Evolutionary conservation across 2,329 filamentous ascomycete species (phyloP).

Genomic region (Hymenoscyphus scutula): DNA sequence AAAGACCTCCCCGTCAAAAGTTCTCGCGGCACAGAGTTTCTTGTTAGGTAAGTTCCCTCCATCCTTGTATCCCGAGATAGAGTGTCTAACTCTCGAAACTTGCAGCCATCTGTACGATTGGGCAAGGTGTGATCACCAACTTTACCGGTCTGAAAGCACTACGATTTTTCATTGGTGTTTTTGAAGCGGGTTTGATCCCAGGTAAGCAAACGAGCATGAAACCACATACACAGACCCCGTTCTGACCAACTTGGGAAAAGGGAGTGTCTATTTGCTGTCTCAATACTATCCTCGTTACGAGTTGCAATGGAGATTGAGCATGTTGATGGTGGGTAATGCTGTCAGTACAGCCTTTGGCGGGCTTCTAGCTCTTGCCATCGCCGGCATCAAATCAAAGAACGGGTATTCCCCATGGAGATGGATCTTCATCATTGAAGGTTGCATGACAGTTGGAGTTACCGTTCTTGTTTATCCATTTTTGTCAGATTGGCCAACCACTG

Average conservation of each 20-base stretch:
- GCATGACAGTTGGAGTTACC: constrained; percentile 22
- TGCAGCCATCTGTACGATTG: constrained; percentile 12
- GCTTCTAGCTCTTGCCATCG: constrained; percentile 20
- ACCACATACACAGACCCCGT: background rate
- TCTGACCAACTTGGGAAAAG: constrained; percentile 1
- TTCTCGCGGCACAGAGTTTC: constrained; percentile 12
- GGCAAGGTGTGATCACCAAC: constrained; percentile 9
- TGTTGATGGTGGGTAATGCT: constrained; percentile 44
- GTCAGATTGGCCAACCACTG: constrained; percentile 46
- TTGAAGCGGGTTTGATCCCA: constrained; percentile 48
- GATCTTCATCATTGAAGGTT: constrained; percentile 40
- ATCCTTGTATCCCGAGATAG: background rate
- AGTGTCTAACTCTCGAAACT: background rate
- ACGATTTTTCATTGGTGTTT: constrained; percentile 43
- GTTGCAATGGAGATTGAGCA: constrained; percentile 46
- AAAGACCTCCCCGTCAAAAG: constrained; percentile 12
- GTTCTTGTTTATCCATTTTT: constrained; percentile 9
- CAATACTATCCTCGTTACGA: constrained; percentile 50
- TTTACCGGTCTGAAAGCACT: constrained; percentile 11
- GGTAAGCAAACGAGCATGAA: constrained; percentile 25
- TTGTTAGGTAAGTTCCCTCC: constrained; percentile 9
- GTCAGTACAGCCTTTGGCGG: constrained; percentile 12
- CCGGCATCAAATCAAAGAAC: constrained; percentile 11
- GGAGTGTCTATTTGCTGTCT: constrained; percentile 45
- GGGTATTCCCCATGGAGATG: constrained; percentile 25